Base-by-base conservation (phyloP, 129 eudicot species). In the Lactuca saligna region DNA sequence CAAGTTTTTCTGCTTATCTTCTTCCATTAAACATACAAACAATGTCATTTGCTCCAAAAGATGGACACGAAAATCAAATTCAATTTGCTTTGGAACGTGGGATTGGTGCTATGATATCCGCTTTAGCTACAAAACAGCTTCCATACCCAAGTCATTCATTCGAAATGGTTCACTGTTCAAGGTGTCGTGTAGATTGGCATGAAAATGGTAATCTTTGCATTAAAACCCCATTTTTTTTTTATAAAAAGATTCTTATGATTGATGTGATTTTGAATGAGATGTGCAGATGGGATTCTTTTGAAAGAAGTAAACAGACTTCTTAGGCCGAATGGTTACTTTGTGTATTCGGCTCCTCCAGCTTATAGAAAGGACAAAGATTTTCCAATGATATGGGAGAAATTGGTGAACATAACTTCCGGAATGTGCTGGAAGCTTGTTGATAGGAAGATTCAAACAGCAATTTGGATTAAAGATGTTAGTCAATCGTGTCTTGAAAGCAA, bases 11-110 rank as follows among this genome's bases (percentile, higher is more conserved):
- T 4, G 97, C 97, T 5, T 94, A 89, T 78, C 99, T 94, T 81
- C 97, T 89, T 78, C 84, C 92, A 5, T 85, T 94, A 16, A 68
- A 83, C 57, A 94, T 94, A 54, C 91, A 85, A 78, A 89, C 99
- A 10, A 85, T 94, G 97, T 94, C 99, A 16, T 89, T 94, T 85
- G 99, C 99, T 78, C 99, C 99, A 61, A 94, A 94, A 87, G 99
- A 94, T 73, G 97, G 97, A 51, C 99, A 94, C 61, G 99, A 94
- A 78, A 94, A 94, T 80, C 99, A 94, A 81, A 94, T 94, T 72
- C 99, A 94, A 44, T 94, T 94, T 77, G 99, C 99, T 63, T 84
- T 94, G 65, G 99, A 94, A 64, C 85, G 99, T 38, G 99, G 99
- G 51, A 94, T 94, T 37, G 88, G 93, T 51, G 87, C 99, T 3